phyloP scores from a whole-genome alignment of 1,139 yeast species.

The Debaryomycetaceae sp. region DNA sequence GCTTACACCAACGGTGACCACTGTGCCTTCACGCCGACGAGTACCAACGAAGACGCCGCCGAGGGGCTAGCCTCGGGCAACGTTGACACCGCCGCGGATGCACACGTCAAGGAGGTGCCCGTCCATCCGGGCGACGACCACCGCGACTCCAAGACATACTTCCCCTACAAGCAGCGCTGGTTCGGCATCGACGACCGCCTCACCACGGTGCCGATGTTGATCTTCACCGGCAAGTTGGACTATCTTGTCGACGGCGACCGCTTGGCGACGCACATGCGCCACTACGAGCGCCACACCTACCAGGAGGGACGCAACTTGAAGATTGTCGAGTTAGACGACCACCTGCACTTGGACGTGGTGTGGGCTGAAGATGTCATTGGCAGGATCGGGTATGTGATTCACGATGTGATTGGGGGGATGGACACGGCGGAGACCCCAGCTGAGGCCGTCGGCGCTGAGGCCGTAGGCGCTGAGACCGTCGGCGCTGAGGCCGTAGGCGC shows the following conservation, averaged over 20 bases:
- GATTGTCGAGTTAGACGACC: conserved; percentile 38
- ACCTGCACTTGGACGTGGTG: conserved; percentile 51
- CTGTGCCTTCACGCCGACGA: conserved; percentile 13
- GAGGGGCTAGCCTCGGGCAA: conserved; percentile 3
- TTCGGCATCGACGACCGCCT: conserved; percentile 31
- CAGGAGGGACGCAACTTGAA: conserved; percentile 35
- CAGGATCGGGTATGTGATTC: conserved; percentile 21
- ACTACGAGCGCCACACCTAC: conserved; percentile 42
- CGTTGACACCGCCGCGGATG: conserved; percentile 1
- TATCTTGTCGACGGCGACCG: conserved; percentile 62
- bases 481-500: not conserved
- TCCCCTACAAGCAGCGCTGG: conserved; percentile 53
- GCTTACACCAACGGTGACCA: conserved; percentile 31
- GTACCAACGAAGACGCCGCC: conserved; percentile 7
- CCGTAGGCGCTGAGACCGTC: not conserved
- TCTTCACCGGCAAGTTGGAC: conserved; percentile 63
- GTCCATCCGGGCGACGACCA: not conserved
- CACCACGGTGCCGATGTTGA: conserved; percentile 48
- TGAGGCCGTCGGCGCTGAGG: not conserved
- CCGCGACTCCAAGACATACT: conserved; percentile 45
- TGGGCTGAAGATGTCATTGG: conserved; percentile 52
- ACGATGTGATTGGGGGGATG: conserved; percentile 6
- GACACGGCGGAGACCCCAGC: conserved; percentile 1
- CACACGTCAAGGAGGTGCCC: not conserved
- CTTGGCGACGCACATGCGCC: conserved; percentile 47